A percentile compares a stretch with the other conserved stretches of the same genome.
phyloP scores from a whole-genome alignment of 202 grass and related monocot genomes.

The Hordeum pubiflorum region DNA sequence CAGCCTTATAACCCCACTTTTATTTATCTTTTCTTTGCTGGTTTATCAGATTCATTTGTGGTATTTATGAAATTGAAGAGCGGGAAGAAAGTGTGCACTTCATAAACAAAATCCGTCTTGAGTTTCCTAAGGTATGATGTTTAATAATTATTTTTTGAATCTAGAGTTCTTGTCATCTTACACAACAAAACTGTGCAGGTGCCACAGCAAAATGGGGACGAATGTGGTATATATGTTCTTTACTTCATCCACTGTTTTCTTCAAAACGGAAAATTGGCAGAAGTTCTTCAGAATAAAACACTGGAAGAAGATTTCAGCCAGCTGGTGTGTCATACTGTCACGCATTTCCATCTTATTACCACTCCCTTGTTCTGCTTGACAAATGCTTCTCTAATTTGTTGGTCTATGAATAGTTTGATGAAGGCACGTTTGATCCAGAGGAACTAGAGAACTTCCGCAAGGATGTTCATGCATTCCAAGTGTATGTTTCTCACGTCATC shows the following conservation, averaged over 20 bases:
- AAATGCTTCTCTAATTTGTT: constrained; percentile 13
- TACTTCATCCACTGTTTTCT: constrained; percentile 85
- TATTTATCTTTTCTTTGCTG: constrained; percentile 6
- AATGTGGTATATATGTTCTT: constrained; percentile 93
- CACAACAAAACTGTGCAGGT: constrained; percentile 51
- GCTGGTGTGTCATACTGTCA: constrained; percentile 37
- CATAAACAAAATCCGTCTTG: constrained; percentile 68
- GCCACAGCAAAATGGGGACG: constrained; percentile 87
- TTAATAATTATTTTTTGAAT: neutral
- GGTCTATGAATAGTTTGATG: constrained; percentile 26
- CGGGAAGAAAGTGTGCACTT: constrained; percentile 49
- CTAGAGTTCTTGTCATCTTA: constrained; percentile 8
- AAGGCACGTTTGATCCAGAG: constrained; percentile 47
- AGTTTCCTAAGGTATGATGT: constrained; percentile 68
- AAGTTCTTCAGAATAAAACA: constrained; percentile 1
- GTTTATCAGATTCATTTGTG: constrained; percentile 56
- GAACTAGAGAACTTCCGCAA: constrained; percentile 64
- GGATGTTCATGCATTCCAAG: constrained; percentile 56
- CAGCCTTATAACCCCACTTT: neutral
- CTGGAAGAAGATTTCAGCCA: constrained; percentile 49
- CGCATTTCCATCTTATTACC: neutral
- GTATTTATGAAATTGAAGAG: constrained; percentile 75
- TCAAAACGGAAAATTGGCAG: constrained; percentile 24
- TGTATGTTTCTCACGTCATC: constrained; percentile 29
- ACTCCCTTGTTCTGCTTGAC: constrained; percentile 10